These are phyloP conservation scores for Botryotinia convoluta DNA, from an alignment of 2,329 filamentous ascomycete species.

Conservation along the genomic window DNA sequence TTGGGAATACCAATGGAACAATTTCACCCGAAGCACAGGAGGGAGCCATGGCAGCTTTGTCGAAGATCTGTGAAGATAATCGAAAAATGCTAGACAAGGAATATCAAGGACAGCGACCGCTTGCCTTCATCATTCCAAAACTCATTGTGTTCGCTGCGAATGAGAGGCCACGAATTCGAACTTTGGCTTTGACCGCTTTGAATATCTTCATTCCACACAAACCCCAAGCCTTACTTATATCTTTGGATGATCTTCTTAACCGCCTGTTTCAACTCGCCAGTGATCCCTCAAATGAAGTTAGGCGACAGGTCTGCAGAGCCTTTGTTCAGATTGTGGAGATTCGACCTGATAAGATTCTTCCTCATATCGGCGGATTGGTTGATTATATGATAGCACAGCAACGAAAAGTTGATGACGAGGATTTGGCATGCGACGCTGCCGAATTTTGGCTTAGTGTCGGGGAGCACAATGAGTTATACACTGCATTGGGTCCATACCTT, in stretches of 20 bases:
- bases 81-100: constrained; percentile 80
- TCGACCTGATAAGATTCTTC: constrained; percentile 83
- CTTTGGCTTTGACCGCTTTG: constrained; percentile 76
- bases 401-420: constrained; percentile 74
- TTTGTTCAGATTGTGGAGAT: constrained; percentile 92
- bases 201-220: constrained; percentile 89
- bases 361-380: constrained; percentile 82
- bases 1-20: constrained; percentile 69
- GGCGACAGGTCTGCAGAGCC: constrained; percentile 87
- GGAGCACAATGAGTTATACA: constrained; percentile 78
- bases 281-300: constrained; percentile 77
- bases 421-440: constrained; percentile 88
- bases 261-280: constrained; percentile 78
- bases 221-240: constrained; percentile 75
- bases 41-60: constrained; percentile 86
- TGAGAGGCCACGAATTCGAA: constrained; percentile 71
- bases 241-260: constrained; percentile 76
- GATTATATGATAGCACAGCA: constrained; percentile 93
- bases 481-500: constrained; percentile 73
- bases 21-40: constrained; percentile 74
- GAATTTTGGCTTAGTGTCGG: constrained; percentile 97
- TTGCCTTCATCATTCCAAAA: constrained; percentile 86
- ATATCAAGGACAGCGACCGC: constrained; percentile 81
- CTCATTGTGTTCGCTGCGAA: constrained; percentile 83
- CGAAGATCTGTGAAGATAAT: constrained; percentile 98